Evolutionary conservation across 139 green algal species (phyloP).

Genomic region (Chlorella sorokiniana): DNA sequence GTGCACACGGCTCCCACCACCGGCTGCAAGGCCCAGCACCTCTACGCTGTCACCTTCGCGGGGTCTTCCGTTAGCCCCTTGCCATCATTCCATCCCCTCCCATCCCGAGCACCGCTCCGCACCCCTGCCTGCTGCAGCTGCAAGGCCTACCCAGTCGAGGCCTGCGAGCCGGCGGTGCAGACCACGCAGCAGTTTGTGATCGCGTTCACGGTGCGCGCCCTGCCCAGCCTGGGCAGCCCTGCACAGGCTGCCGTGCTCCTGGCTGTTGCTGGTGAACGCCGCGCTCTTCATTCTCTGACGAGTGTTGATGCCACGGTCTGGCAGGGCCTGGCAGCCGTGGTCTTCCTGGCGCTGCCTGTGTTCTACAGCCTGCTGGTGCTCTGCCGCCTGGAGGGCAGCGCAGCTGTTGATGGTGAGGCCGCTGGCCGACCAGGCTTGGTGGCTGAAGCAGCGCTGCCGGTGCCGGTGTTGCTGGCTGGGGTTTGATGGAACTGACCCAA

Average conservation of each 20-base stretch:
- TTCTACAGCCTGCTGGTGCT: constrained; percentile 34
- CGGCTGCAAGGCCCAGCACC: not conserved
- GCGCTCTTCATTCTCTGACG: not conserved
- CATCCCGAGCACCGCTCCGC: no score
- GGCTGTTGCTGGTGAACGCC: no score
- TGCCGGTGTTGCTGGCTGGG: no score
- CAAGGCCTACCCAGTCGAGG: constrained; percentile 10
- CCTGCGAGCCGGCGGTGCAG: constrained; percentile 11
- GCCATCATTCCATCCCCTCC: no score
- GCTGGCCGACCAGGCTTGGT: no score
- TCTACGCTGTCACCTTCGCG: no score
- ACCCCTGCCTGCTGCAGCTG: constrained; percentile 12
- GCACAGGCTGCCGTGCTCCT: no score
- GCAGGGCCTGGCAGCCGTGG: constrained; percentile 22
- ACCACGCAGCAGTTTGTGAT: constrained; percentile 4
- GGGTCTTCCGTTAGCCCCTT: no score
- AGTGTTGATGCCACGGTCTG: not conserved
- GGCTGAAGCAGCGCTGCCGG: no score
- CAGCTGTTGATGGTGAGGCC: not conserved
- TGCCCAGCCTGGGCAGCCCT: not conserved
- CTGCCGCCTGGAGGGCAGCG: constrained; percentile 1
- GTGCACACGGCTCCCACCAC: no score
- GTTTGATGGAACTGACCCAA: not conserved
- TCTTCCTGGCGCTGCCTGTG: constrained; percentile 1
- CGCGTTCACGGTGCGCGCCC: constrained; percentile 24